Evolutionary conservation across 352 stramenopile species (phyloP), one percentile per base, ranked within the genome.

Genomic region (Globisporangium iwayamae): DNA sequence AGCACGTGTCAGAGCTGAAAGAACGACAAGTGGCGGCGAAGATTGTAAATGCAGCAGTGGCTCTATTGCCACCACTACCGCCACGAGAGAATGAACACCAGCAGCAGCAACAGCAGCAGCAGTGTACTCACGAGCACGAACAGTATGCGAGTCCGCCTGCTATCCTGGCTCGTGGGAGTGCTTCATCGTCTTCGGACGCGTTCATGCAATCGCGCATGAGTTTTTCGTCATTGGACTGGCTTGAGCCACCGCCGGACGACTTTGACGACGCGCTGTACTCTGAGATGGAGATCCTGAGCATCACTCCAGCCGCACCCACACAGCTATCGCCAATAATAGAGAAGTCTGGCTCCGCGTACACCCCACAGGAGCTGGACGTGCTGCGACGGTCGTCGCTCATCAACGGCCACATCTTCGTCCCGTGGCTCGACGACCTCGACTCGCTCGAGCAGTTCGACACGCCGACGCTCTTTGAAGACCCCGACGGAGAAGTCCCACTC

Each of bases 331-430:
- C 18, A 14, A 11, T 59, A 18, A 58, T 13, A 41, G 25, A 57
- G 45, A 70, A 70, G 6, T 16, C 53, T 3, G 64, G 75, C 2
- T 48, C 68, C 0, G 74, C 65, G 7, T 93, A 93, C 68, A 83
- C 83, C 0, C 54, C 60, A 0, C 72, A 85, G 54, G 88, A 96
- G 57, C 67, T 93, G 20, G 79, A 92, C 46, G 85, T 96, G 41
- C 71, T 96, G 30, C 79, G 83, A 5, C 77, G 83, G 4, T 96
- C 89, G 10, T 95, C 87, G 4, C 70, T 75, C 57, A 94, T 96
- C 64, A 96, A 96, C 62, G 85, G 71, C 8, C 79, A 91, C 51
- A 48, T 96, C 22, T 96, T 94, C 60, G 73, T 93, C 11, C 87
- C 87, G 30, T 96, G 85, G 85, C 60, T 92, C 8, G 77, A 91